Evolutionary conservation across 176 grass and related monocot species (phyloP), one percentile per base, ranked within the genome.

Genomic region (Oryza rufipogon): DNA sequence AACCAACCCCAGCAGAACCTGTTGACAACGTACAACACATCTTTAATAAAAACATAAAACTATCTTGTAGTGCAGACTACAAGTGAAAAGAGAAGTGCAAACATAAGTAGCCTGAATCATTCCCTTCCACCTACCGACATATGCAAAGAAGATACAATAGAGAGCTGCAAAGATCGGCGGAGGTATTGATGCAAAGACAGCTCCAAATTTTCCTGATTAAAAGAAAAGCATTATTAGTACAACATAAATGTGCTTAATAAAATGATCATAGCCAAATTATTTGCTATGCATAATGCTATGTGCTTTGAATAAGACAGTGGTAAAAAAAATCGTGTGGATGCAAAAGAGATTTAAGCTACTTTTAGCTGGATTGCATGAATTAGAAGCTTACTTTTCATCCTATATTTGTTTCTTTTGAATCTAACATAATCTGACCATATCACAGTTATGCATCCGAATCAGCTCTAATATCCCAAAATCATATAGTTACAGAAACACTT

Each of bases 81-180:
- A 60, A 4, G 54, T 58, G 54, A 63, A 49, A 45, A 74, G 25
- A 33, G 70, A 45, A 54, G 1, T 11, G 10, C 3, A 60, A 71
- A 67, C 56, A 30, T 28, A 67, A 78, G 51, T 44, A 61, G 22
- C 56, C 11, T 17, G 20, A 52, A 82, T 66, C 39, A 79, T 46
- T 88, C 25, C 39, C 70, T 64, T 88, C 25, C 13, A 91, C 97
- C 15, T 71, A 99, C 97, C 97, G 77, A 95, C 91, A 80, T 99
- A 99, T 80, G 93, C 97, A 86, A 99, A 99, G 91, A 99, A 99
- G 64, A 99, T 76, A n/a, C 97, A 99, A 65, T 99, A 99, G 4
- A 99, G 78, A 71, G 97, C 97, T 75, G 93, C 93, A 70, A 99
- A 92, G 73, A 99, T 99, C 22, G 97, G 93, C 71, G 93, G 83